Base-by-base conservation (phyloP, 345 rosid genomes). In the Hibiscus tridactylites region DNA sequence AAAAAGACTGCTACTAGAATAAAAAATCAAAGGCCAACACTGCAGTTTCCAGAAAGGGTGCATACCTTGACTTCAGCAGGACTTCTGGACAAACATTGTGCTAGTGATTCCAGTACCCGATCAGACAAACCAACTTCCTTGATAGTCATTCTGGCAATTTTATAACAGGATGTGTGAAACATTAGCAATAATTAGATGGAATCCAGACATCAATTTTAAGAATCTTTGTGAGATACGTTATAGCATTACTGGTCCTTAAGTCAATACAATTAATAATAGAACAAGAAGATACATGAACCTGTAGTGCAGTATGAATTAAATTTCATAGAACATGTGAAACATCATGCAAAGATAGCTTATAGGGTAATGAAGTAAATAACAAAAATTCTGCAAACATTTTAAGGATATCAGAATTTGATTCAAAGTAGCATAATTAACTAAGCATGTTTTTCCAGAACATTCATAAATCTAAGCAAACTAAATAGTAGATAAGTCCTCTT, bases 21-120 rank as follows among this genome's bases (percentile, higher is more conserved):
- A 44, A 9, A 44, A 65, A 70, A 53, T 21, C 75, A 64, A 39
- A 74, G 50, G 66, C 49, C 17, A 50, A 75, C 62, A 42, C 46
- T 33, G 11, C 33, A 65, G 9, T 63, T 24, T 39, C 39, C 65
- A 17, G 19, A 35, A 61, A 17, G 77, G 56, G 68, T 15, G 61
- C 81, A 69, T 87, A 92, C 99, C 99, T 92, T 91, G 71, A 96
- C 81, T 80, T 96, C 99, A 71, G 58, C 68, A 31, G 85, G 82
- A 61, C 84, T 89, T 83, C 95, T 89, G 37, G 89, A 84, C 72
- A 96, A 81, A 80, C 86, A 84, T 65, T 76, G 85, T 62, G 90
- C 94, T 26, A 92, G 76, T 47, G 85, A 87, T 75, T 89, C 91
- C 78, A 92, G 71, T 19, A 89, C 91, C 3, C 81, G 71, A 79